Evolutionary conservation across 192 early-diverging fungal species (phyloP).

Genomic region (Spizellomyces sp.): DNA sequence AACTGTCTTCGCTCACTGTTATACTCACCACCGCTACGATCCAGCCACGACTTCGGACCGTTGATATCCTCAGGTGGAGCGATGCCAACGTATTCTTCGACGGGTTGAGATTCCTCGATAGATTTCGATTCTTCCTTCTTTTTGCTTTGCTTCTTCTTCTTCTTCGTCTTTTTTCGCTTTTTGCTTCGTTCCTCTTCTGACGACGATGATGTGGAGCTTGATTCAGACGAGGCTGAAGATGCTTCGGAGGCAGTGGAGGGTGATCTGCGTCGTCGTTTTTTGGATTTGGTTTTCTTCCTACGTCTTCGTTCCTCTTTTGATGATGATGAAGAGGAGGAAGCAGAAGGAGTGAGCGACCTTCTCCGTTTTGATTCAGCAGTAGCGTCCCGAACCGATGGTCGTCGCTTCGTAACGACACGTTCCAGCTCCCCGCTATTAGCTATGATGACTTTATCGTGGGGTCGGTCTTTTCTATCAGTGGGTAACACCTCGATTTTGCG

Average conservation of each 20-base stretch:
- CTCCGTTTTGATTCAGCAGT: conserved; percentile 23
- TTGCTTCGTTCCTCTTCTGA: conserved; percentile 36
- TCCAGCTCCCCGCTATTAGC: conserved; percentile 88
- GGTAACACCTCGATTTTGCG: conserved; percentile 77
- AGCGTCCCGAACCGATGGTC: not conserved
- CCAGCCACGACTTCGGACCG: not conserved
- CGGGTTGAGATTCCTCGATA: conserved; percentile 3
- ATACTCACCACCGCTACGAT: not conserved
- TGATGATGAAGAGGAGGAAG: conserved; percentile 28
- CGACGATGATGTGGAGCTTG: conserved; percentile 36
- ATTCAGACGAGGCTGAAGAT: conserved; percentile 28
- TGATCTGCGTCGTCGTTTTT: conserved; percentile 21
- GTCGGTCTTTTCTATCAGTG: conserved; percentile 78
- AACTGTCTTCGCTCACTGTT: conserved; percentile 6
- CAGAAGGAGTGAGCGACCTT: conserved; percentile 11
- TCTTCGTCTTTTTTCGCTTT: conserved; percentile 39
- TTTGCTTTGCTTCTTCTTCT: conserved; percentile 34
- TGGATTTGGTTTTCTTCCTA: conserved; percentile 28
- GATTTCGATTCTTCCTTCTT: conserved; percentile 34
- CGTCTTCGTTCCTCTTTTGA: conserved; percentile 9
- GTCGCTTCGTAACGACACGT: conserved; percentile 22
- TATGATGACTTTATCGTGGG: conserved; percentile 74
- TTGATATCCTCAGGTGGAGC: conserved; percentile 20
- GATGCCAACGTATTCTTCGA: conserved; percentile 17
- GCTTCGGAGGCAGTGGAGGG: conserved; percentile 1